Evolutionary conservation across 495 filamentous ascomycete genomes (phyloP), one percentile per base, ranked within the genome.

Genomic region (Penicillium manginii): DNA sequence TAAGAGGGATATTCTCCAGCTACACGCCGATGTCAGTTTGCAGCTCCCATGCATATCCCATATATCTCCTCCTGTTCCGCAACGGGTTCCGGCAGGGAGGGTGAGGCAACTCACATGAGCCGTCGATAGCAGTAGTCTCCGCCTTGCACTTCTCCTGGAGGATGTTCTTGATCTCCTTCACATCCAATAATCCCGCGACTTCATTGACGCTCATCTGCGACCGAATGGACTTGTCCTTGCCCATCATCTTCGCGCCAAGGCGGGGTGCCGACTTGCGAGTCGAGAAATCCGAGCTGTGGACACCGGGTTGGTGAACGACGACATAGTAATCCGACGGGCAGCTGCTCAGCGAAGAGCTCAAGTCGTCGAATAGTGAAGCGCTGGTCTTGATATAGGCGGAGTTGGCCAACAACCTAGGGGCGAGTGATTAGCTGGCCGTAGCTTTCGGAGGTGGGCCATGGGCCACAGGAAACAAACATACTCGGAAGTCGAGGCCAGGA

Each of bases 271-370:
- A 77, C 56, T 76, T 74, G 59, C 72, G 74, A 46, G 81, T 72
- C 35, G 76, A 62, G 65, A 86, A 85, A 68, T 92, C 88, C 56
- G 77, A 78, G 50, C 85, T 84, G 66, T 90, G 84, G 39, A 92
- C 77, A 53, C 90, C 88, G 4, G 91, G 90, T 62, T 96, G 91
- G 18, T 84, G 85, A 53, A 93, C 84, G 60, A 98, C 73, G 68
- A 97, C 76, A 79, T 97, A 97, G 43, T 83, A 84, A 32, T 88
- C 82, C 3, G 90, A 91, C 1, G 85, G 84, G 70, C 92, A 96
- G n/a, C 66, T 65, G 11, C 75, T 76, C 29, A 97, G 83, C 10
- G 65, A 57, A 7, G 65, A 63, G n/a, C 52, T 63, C 29, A 70
- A 26, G 18, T 60, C 63, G 63, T 65, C 15, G 66, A 72, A 26